Evolutionary conservation across 495 filamentous ascomycete genomes (phyloP).

Genomic region (Letharia columbiana): DNA sequence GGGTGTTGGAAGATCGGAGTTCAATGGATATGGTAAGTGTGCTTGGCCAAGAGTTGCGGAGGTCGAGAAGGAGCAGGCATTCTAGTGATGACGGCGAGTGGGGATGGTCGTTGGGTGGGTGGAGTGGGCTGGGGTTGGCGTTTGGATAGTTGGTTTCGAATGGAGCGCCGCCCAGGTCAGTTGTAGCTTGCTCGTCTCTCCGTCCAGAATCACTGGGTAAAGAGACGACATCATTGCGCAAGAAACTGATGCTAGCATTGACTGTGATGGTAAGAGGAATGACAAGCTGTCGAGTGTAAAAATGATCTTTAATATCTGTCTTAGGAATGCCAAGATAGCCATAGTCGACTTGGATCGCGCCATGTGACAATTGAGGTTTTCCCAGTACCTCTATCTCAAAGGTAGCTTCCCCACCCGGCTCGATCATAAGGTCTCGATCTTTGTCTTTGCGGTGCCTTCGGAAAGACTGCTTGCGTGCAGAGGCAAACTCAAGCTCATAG

Average conservation of each 20-base stretch:
- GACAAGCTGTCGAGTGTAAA: constrained; percentile 76
- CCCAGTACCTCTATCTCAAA: constrained; percentile 82
- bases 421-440: constrained; percentile 48
- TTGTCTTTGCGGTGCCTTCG: constrained; percentile 49
- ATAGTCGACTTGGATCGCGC: constrained; percentile 77
- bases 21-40: constrained; percentile 46
- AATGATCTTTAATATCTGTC: constrained; percentile 56
- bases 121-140: constrained; percentile 37
- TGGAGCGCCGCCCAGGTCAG: neutral
- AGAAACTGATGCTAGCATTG: constrained; percentile 77
- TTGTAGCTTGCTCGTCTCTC: constrained; percentile 24
- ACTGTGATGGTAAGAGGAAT: constrained; percentile 82
- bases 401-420: constrained; percentile 56
- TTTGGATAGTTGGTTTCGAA: constrained; percentile 19
- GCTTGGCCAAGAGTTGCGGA: constrained; percentile 81
- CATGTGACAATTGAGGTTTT: constrained; percentile 75
- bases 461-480: constrained; percentile 66
- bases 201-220: constrained; percentile 49
- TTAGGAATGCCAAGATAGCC: constrained; percentile 56
- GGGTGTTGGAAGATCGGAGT: constrained; percentile 19
- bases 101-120: constrained; percentile 33
- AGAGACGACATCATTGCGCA: constrained; percentile 69
- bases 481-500: constrained; percentile 74
- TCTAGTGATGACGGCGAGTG: constrained; percentile 48
- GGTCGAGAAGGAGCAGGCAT: constrained; percentile 72